Evolutionary conservation across 331 rosid species (phyloP).

Genomic region (Quercus phellos): DNA sequence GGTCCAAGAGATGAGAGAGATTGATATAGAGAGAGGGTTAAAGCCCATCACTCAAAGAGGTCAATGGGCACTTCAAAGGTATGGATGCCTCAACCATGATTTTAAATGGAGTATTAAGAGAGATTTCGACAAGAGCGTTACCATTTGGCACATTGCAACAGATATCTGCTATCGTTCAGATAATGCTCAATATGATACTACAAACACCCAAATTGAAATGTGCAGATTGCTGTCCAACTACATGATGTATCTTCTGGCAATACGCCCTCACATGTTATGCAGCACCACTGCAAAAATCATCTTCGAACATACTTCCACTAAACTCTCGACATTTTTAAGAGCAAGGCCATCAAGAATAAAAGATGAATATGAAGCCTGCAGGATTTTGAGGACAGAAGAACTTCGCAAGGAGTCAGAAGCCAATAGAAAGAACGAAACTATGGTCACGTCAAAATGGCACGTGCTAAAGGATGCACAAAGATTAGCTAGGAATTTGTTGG

Average conservation of each 20-base stretch:
- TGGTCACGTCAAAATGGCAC: constrained; percentile 48
- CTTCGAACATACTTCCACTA: constrained; percentile 36
- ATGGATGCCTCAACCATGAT: constrained; percentile 32
- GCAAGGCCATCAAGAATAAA: constrained; percentile 12
- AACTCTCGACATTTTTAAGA: constrained; percentile 17
- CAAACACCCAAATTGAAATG: constrained; percentile 26
- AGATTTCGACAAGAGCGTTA: constrained; percentile 57
- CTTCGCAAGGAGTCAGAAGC: not conserved
- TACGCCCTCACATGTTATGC: constrained; percentile 53
- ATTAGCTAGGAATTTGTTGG: constrained; percentile 37
- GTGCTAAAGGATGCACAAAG: constrained; percentile 44
- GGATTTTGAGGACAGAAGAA: constrained; percentile 30
- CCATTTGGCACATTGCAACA: constrained; percentile 69
- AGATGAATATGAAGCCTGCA: constrained; percentile 36
- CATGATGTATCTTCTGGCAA: constrained; percentile 63
- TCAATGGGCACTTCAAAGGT: constrained; percentile 54
- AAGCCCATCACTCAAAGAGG: constrained; percentile 49
- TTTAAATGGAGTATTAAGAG: constrained; percentile 47
- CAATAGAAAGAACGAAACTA: constrained; percentile 38
- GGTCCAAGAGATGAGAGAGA: constrained; percentile 41
- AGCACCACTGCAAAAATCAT: constrained; percentile 37
- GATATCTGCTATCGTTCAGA: constrained; percentile 41
- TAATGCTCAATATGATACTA: not conserved
- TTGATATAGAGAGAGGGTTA: constrained; percentile 37
- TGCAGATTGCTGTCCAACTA: constrained; percentile 44